phyloP scores from a whole-genome alignment of 257 asterid species.

The Oldenlandia corymbosa region DNA sequence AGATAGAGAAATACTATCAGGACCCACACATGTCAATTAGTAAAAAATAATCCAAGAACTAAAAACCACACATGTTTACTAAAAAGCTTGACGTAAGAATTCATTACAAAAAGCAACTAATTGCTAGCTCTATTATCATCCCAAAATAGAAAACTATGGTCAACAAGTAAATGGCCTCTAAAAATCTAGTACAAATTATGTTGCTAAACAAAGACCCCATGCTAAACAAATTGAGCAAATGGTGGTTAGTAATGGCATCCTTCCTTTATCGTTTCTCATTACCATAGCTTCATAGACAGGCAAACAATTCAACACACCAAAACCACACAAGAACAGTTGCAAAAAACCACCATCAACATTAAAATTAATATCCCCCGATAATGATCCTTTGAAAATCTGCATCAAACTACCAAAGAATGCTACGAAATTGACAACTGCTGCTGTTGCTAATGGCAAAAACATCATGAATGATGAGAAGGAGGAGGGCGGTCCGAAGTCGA shows the following conservation, averaged over 20 bases:
- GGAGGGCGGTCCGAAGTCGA: constrained; percentile 46
- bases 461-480: constrained; percentile 66
- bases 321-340: constrained; percentile 44
- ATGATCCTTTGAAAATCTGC: constrained; percentile 2
- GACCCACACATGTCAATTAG: too few relatives aligned
- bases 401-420: constrained; percentile 2
- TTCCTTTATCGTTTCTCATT: constrained; percentile 51
- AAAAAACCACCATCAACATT: constrained; percentile 26
- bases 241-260: constrained; percentile 40
- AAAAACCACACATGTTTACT: too few relatives aligned
- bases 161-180: not conserved
- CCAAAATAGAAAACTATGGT: too few relatives aligned
- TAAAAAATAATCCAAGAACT: too few relatives aligned
- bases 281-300: constrained; percentile 59
- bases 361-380: too few relatives aligned
- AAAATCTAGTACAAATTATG: not conserved
- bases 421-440: constrained; percentile 39
- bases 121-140: too few relatives aligned
- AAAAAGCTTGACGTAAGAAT: too few relatives aligned
- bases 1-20: too few relatives aligned
- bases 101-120: too few relatives aligned
- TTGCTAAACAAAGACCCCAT: not conserved
- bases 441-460: constrained; percentile 52
- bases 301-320: constrained; percentile 48
- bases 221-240: constrained; percentile 27